Percentiles rank a stretch among this genome's conserved stretches.
Evolutionary conservation across 2,329 filamentous ascomycete species (phyloP).

Genomic region (Aspergillus proliferans): DNA sequence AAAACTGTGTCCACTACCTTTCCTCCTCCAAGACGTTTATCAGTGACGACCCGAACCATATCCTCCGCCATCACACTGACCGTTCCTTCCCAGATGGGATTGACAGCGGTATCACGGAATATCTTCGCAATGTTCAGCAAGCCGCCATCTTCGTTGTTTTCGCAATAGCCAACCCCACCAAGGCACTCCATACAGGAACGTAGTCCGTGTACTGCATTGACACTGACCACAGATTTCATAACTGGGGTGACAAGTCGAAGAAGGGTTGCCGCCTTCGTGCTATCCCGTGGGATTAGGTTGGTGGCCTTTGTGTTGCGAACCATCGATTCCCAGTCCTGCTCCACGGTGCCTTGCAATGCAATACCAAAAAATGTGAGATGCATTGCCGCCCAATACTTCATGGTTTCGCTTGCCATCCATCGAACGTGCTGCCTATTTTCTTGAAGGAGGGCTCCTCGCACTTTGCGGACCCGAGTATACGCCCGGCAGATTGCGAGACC

Average conservation of each 20-base stretch:
- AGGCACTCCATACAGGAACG: constrained; percentile 23
- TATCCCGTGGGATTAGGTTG: neutral
- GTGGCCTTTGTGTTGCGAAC: neutral
- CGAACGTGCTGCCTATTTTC: constrained; percentile 17
- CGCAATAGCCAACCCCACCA: constrained; percentile 23
- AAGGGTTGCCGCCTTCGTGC: constrained; percentile 4
- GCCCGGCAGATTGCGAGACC: constrained; percentile 17
- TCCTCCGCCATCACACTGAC: constrained; percentile 60
- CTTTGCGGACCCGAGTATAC: constrained; percentile 18
- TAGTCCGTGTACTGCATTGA: constrained; percentile 12
- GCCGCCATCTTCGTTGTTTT: constrained; percentile 39
- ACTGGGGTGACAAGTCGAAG: constrained; percentile 23
- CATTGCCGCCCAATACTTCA: constrained; percentile 18
- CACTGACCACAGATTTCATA: constrained; percentile 17
- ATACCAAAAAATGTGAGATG: constrained; percentile 20
- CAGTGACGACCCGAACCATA: constrained; percentile 37
- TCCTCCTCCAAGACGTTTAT: constrained; percentile 9
- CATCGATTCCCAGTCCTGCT: constrained; percentile 2
- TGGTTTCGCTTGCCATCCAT: constrained; percentile 14
- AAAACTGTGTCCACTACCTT: neutral
- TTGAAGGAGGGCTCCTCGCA: constrained; percentile 14
- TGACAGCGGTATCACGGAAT: constrained; percentile 58
- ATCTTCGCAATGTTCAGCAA: constrained; percentile 61
- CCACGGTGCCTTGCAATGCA: constrained; percentile 16
- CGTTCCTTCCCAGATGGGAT: constrained; percentile 65